These are phyloP conservation scores for Wickerhamomyces sp. DNA, from an alignment of 1,139 yeast species.

Conservation along the genomic window DNA sequence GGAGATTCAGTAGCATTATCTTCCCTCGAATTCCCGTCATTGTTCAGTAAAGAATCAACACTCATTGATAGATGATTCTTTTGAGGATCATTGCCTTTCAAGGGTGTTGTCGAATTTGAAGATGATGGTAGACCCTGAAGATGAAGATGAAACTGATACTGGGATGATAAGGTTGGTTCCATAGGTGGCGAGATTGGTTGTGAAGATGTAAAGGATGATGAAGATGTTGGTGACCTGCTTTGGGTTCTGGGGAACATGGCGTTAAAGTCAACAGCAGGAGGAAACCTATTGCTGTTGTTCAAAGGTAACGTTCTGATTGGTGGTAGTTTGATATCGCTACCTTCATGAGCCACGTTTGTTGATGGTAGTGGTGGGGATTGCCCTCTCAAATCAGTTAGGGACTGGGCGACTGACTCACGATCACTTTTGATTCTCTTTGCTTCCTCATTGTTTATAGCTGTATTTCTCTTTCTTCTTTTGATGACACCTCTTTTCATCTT, in stretches of 20 bases:
- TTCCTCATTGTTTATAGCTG: slow-evolving; percentile 3
- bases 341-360: slow-evolving; percentile 1
- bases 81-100: too few relatives aligned
- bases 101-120: background rate
- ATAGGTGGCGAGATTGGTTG: slow-evolving; percentile 1
- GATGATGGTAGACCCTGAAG: background rate
- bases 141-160: background rate
- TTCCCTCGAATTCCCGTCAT: background rate
- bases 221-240: background rate
- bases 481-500: slow-evolving; percentile 69
- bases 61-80: slow-evolving; percentile 12
- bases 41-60: slow-evolving; percentile 22
- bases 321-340: slow-evolving; percentile 15
- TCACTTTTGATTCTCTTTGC: background rate
- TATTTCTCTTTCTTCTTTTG: slow-evolving; percentile 60
- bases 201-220: background rate
- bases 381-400: background rate
- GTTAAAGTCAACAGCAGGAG: slow-evolving; percentile 27
- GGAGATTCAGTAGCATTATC: background rate
- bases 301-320: slow-evolving; percentile 21
- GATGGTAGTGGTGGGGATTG: slow-evolving; percentile 2
- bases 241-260: slow-evolving; percentile 18
- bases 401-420: slow-evolving; percentile 2
- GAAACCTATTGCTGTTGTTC: slow-evolving; percentile 6
- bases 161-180: background rate